A percentile compares a stretch with the other conserved stretches of the same genome.
These are phyloP conservation scores for Teunomyces lycoperdinae DNA, from an alignment of 805 yeast genomes.

Conservation along the genomic window DNA sequence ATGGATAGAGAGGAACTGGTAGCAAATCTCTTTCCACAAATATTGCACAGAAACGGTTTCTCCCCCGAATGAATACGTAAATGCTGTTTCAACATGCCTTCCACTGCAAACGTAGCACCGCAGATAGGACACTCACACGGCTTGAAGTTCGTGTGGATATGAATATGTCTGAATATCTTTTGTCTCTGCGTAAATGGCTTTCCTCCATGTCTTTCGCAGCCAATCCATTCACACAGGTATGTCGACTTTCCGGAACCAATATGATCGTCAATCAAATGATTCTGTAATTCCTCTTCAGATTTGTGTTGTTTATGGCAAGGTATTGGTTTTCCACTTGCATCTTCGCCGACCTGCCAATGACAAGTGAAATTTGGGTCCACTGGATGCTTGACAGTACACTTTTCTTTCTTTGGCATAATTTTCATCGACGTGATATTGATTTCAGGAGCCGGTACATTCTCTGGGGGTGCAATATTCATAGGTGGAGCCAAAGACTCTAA, in stretches of 20 bases:
- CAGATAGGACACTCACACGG: conserved; percentile 77
- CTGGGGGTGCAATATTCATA: not conserved
- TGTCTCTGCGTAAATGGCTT: conserved; percentile 77
- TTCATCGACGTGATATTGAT: conserved; percentile 34
- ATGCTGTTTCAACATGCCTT: conserved; percentile 77
- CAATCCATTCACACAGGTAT: conserved; percentile 76
- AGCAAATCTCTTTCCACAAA: conserved; percentile 77
- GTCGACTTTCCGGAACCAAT: conserved; percentile 68
- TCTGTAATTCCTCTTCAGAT: conserved; percentile 60
- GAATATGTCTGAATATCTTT: conserved; percentile 80
- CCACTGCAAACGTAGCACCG: conserved; percentile 70
- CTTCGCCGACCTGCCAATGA: conserved; percentile 37
- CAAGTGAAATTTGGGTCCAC: conserved; percentile 42
- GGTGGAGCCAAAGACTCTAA: not conserved
- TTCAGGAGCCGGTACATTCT: not conserved
- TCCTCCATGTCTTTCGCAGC: conserved; percentile 61
- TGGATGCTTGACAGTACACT: conserved; percentile 5
- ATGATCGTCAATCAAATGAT: conserved; percentile 68
- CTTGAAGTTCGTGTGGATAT: conserved; percentile 80
- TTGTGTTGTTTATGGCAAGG: conserved; percentile 52
- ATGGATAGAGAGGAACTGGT: conserved; percentile 80
- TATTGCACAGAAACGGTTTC: conserved; percentile 72
- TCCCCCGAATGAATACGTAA: conserved; percentile 85
- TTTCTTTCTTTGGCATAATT: conserved; percentile 25
- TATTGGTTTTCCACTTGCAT: conserved; percentile 25